Conservation (phyloP, 805 yeast genomes). For the Wickerhamiella slavikovae region DNA sequence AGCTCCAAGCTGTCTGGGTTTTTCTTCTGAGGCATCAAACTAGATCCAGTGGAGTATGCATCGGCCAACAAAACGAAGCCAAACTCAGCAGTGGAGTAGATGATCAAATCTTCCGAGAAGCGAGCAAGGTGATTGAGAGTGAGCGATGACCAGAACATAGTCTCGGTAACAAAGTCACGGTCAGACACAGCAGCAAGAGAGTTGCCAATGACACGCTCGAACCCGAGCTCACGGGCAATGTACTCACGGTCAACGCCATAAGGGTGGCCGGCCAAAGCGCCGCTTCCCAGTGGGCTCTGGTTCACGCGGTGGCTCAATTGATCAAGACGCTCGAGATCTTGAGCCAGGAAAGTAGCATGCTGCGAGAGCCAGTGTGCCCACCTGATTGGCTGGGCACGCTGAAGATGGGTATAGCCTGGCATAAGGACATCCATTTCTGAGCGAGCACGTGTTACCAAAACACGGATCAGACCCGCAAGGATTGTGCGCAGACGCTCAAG, state of each 20-base stretch:
- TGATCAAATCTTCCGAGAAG: conserved; percentile 82
- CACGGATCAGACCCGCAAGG: conserved; percentile 40
- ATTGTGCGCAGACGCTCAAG: conserved; percentile 35
- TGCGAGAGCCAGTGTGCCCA: conserved; percentile 96
- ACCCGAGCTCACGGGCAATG: conserved; percentile 62
- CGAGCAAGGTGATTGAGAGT: conserved; percentile 93
- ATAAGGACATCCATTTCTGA: conserved; percentile 75
- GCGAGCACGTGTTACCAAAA: conserved; percentile 56
- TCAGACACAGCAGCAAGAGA: conserved; percentile 94
- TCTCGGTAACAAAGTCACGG: conserved; percentile 91
- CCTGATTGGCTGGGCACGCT: conserved; percentile 98
- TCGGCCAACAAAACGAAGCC: conserved; percentile 86
- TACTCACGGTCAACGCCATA: conserved; percentile 94
- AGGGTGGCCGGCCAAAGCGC: conserved; percentile 98
- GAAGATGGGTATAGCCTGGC: conserved; percentile 99
- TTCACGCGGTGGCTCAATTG: conserved; percentile 72
- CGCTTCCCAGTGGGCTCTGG: conserved; percentile 82
- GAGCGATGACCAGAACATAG: conserved; percentile 85
- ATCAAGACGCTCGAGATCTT: conserved; percentile 67
- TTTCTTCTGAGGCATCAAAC: conserved; percentile 97
- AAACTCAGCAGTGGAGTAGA: conserved; percentile 94
- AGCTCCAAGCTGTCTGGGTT: conserved; percentile 93
- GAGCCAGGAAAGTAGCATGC: conserved; percentile 85
- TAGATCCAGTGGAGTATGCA: conserved; percentile 96
- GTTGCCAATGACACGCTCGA: conserved; percentile 76